A percentile compares a stretch with the other conserved stretches of the same genome.
These are phyloP conservation scores for Beauveria australis DNA, from an alignment of 2,329 filamentous ascomycete genomes.

Conservation along the genomic window DNA sequence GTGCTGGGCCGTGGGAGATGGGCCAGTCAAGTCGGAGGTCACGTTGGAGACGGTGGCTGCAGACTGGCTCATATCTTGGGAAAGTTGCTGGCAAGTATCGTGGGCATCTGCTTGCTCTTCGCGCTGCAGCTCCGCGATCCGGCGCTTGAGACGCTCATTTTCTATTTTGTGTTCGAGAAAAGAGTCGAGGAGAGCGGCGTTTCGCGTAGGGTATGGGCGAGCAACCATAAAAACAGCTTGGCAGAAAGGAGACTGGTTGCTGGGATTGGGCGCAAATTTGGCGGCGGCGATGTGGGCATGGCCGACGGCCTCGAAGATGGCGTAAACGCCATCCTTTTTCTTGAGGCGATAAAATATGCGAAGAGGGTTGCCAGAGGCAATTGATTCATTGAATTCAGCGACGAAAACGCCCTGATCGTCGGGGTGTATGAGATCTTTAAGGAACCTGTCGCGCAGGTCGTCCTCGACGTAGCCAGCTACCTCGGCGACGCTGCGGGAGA, in stretches of 20 bases:
- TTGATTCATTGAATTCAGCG: constrained; percentile 81
- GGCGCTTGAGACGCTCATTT: constrained; percentile 76
- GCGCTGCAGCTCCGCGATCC: constrained; percentile 74
- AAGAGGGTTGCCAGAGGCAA: constrained; percentile 69
- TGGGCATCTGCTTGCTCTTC: constrained; percentile 79
- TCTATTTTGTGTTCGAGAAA: constrained; percentile 97
- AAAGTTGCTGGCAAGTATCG: constrained; percentile 50
- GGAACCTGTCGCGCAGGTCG: constrained; percentile 65
- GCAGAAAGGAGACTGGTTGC: constrained; percentile 63
- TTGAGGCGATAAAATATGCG: constrained; percentile 84
- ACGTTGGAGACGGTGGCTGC: constrained; percentile 39
- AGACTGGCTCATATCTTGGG: constrained; percentile 47
- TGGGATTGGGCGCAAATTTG: constrained; percentile 52
- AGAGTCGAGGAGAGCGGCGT: constrained; percentile 76
- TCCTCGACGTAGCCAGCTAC: constrained; percentile 68
- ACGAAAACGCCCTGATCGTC: constrained; percentile 80
- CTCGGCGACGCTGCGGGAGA: constrained; percentile 67
- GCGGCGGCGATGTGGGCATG: constrained; percentile 79
- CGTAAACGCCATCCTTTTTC: constrained; percentile 61
- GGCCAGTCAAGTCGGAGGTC: constrained; percentile 37
- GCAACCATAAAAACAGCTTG: constrained; percentile 92
- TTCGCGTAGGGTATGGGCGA: constrained; percentile 81
- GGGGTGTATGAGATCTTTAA: constrained; percentile 76
- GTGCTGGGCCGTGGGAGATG: constrained; percentile 24
- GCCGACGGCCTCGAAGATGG: constrained; percentile 84